phyloP scores from a whole-genome alignment of 768 basidiomycete species.

The Nidula microcarpa region DNA sequence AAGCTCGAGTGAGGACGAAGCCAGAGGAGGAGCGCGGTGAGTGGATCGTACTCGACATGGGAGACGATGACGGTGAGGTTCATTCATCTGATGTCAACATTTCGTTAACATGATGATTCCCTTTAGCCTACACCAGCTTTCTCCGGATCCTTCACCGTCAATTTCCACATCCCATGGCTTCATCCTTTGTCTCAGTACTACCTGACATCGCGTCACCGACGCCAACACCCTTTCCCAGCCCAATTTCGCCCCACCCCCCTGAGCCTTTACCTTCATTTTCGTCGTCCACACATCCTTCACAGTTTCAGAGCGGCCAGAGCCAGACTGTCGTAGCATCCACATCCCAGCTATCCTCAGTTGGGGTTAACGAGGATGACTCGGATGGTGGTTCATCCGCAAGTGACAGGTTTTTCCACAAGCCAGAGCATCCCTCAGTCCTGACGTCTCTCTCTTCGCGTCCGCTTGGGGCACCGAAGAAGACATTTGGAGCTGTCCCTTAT shows the following conservation, averaged over 20 bases:
- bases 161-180: constrained; percentile 25
- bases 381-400: constrained; percentile 1
- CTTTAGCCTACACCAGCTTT: constrained; percentile 44
- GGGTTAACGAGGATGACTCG: not conserved
- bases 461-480: constrained; percentile 3
- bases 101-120: not conserved
- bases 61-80: constrained; percentile 37
- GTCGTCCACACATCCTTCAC: not conserved
- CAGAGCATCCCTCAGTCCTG: constrained; percentile 4
- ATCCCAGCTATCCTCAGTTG: not conserved
- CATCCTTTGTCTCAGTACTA: constrained; percentile 34
- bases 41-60: constrained; percentile 52
- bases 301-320: not conserved
- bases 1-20: constrained; percentile 6
- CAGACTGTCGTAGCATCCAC: not conserved
- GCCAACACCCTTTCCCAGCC: constrained; percentile 14
- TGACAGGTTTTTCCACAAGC: constrained; percentile 1
- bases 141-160: constrained; percentile 51
- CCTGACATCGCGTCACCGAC: constrained; percentile 9
- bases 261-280: not conserved
- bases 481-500: constrained; percentile 46
- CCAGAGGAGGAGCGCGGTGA: constrained; percentile 31
- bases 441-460: not conserved
- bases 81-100: not conserved
- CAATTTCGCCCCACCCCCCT: constrained; percentile 18